Evolutionary conservation across 139 green algal genomes (phyloP).

Genomic region (Deuterostichococcus epilithicus): DNA sequence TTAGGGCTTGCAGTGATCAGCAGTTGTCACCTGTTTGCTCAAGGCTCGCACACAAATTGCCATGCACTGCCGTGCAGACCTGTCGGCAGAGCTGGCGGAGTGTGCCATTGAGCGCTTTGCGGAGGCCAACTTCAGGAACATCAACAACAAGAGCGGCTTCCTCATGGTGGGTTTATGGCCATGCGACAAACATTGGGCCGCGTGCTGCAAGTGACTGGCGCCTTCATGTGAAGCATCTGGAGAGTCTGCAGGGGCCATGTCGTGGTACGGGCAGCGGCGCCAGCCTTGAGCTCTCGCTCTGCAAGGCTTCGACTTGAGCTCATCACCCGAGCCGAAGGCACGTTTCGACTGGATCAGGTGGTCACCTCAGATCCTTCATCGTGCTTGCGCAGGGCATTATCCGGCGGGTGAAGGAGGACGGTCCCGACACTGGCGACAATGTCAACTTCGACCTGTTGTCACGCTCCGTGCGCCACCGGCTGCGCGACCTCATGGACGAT

Average conservation of each 20-base stretch:
- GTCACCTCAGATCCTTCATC: too few species aligned
- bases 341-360: too few species aligned
- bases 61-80: constrained; percentile 14
- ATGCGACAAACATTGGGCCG: too few species aligned
- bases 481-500: constrained; percentile 45
- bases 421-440: constrained; percentile 30
- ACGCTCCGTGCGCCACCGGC: constrained; percentile 25
- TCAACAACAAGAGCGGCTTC: constrained; percentile 39
- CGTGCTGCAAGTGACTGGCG: too few species aligned
- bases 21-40: not conserved
- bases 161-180: constrained; percentile 6
- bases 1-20: not conserved
- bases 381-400: constrained; percentile 45
- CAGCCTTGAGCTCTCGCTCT: too few species aligned
- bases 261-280: too few species aligned
- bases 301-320: too few species aligned
- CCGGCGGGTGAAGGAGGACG: constrained; percentile 44
- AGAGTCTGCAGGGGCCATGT: not conserved
- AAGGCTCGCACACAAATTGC: not conserved
- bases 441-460: constrained; percentile 43
- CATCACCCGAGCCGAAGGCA: too few species aligned
- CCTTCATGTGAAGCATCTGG: too few species aligned
- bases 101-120: constrained; percentile 42
- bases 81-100: constrained; percentile 31
- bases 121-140: constrained; percentile 39